Conservation (phyloP, 23 red algal genomes). For the Chondrus crispus region DNA sequence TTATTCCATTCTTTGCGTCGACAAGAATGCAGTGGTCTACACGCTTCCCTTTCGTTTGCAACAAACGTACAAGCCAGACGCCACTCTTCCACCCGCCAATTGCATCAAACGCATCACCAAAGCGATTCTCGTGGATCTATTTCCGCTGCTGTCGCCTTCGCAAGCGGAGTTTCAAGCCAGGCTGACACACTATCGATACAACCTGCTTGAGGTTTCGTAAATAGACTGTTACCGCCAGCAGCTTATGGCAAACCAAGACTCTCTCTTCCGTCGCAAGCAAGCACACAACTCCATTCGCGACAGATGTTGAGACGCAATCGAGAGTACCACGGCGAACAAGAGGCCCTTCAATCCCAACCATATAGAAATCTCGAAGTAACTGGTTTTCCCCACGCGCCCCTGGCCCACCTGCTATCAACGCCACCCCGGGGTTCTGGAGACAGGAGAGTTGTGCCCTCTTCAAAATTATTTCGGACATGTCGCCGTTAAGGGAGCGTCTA, state of each 20-base stretch:
- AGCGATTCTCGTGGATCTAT: neutral
- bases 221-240: neutral
- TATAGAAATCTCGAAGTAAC: neutral
- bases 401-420: neutral
- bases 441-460: too few species aligned
- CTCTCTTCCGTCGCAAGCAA: neutral
- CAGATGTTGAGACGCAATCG: neutral
- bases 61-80: neutral
- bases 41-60: neutral
- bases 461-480: too few species aligned
- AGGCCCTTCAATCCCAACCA: neutral
- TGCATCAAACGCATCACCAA: neutral
- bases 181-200: neutral
- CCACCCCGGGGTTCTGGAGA: neutral
- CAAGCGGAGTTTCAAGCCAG: neutral
- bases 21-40: neutral
- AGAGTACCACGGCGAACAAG: neutral
- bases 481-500: too few species aligned
- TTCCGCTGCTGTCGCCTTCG: neutral
- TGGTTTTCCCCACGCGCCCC: neutral
- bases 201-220: neutral
- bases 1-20: neutral
- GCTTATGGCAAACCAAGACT: neutral
- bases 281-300: neutral
- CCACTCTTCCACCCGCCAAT: neutral